Evolutionary conservation across 1,284 basidiomycete species (phyloP).

Genomic region (Papiliotrema nemorosa): DNA sequence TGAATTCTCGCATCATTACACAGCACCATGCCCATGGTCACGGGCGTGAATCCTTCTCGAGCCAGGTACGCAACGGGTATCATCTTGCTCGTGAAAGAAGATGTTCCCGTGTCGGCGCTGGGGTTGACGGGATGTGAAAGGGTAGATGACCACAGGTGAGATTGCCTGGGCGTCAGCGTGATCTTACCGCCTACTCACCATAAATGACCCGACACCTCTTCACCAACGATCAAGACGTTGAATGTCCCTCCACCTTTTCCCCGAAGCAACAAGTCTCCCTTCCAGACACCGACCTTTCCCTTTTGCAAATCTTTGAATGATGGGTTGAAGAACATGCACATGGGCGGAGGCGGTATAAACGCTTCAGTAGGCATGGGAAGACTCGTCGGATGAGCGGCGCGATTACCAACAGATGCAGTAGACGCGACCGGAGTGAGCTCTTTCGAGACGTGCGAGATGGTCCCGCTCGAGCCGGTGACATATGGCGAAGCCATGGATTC

Average conservation of each 20-base stretch:
- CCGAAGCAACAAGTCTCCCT: slow-evolving; percentile 38
- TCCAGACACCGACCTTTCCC: slow-evolving; percentile 44
- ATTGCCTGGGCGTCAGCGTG: slow-evolving; percentile 32
- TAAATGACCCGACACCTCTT: slow-evolving; percentile 31
- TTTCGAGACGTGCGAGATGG: not conserved
- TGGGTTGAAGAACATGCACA: slow-evolving; percentile 48
- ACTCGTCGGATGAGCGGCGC: slow-evolving; percentile 15
- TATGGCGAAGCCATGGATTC: slow-evolving; percentile 14
- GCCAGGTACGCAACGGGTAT: slow-evolving; percentile 45
- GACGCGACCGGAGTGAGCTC: slow-evolving; percentile 1
- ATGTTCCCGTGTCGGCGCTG: slow-evolving; percentile 12
- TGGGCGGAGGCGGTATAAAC: slow-evolving; percentile 44
- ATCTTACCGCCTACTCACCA: slow-evolving; percentile 30
- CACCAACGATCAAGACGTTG: slow-evolving; percentile 39
- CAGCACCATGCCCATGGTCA: slow-evolving; percentile 47
- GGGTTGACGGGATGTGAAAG: slow-evolving; percentile 29
- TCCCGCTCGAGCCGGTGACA: slow-evolving; percentile 4
- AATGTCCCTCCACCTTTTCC: slow-evolving; percentile 42
- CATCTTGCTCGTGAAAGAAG: slow-evolving; percentile 34
- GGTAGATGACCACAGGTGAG: slow-evolving; percentile 30
- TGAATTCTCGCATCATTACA: slow-evolving; percentile 37
- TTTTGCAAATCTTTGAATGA: slow-evolving; percentile 39
- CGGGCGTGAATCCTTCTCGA: slow-evolving; percentile 39
- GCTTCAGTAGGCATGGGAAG: slow-evolving; percentile 29
- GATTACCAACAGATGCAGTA: too few relatives aligned